Conservation (phyloP, 208 protist species). For the Tetramitus jugosus region DNA sequence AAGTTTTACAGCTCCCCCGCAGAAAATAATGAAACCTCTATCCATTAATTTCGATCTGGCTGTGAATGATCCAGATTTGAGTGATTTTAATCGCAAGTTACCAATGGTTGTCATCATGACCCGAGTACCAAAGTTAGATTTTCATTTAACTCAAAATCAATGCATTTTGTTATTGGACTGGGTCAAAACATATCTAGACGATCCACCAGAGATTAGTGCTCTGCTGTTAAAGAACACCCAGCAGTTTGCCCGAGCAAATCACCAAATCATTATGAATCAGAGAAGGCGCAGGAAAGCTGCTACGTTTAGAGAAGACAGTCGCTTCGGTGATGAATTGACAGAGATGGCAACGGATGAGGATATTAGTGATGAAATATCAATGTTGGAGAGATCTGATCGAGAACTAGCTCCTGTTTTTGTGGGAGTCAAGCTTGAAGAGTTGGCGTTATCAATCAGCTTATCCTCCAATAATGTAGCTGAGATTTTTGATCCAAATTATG, state of each 20-base stretch:
- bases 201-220: not conserved
- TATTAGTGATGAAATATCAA: too few species aligned
- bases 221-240: not conserved
- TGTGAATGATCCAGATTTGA: not conserved
- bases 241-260: not conserved
- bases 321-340: too few species aligned
- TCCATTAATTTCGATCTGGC: slow-evolving; percentile 1
- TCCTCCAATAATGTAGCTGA: too few species aligned
- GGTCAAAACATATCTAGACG: not conserved
- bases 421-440: too few species aligned
- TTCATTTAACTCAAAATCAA: slow-evolving; percentile 10
- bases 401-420: too few species aligned
- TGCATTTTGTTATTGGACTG: not conserved
- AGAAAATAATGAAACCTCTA: slow-evolving; percentile 17
- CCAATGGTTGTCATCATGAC: slow-evolving; percentile 15
- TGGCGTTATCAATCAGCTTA: too few species aligned
- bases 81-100: not conserved
- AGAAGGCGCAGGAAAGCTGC: too few species aligned
- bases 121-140: not conserved
- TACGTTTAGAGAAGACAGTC: too few species aligned
- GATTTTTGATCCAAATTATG: too few species aligned
- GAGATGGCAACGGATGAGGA: too few species aligned
- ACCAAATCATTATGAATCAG: not conserved
- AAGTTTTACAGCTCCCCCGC: not conserved
- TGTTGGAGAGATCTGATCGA: too few species aligned